These are phyloP conservation scores for Gigaspora rosea DNA, from an alignment of 192 early-diverging fungal genomes.

Conservation along the genomic window DNA sequence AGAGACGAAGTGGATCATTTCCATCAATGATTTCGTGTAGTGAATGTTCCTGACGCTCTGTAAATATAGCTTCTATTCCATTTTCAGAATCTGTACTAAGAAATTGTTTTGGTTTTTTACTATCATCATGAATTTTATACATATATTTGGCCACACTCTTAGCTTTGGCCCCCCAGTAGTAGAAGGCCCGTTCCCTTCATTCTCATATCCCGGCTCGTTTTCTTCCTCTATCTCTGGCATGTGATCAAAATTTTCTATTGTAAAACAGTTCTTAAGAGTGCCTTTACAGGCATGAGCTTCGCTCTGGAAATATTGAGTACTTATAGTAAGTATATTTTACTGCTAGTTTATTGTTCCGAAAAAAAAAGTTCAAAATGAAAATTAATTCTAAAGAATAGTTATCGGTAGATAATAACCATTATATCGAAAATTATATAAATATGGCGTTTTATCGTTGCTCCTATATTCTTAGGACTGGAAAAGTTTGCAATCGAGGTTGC, in stretches of 20 bases:
- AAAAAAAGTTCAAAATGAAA: too few relatives aligned
- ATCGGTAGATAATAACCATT: too few relatives aligned
- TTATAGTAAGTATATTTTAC: too few relatives aligned
- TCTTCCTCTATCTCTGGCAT: not conserved
- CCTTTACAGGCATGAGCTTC: too few relatives aligned
- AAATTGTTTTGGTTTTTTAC: not conserved
- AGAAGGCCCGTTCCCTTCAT: not conserved
- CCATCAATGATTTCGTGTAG: slow-evolving; percentile 15
- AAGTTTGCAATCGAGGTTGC: not conserved
- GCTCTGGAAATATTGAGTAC: too few relatives aligned
- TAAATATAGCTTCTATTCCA: not conserved
- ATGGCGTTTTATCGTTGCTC: not conserved
- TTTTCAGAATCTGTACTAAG: not conserved
- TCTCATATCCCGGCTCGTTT: not conserved
- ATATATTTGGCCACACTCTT: not conserved
- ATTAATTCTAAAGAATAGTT: too few relatives aligned
- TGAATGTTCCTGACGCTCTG: not conserved
- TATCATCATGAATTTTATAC: not conserved
- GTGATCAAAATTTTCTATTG: not conserved
- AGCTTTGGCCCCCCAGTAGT: not conserved
- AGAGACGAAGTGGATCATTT: not conserved
- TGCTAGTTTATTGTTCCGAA: too few relatives aligned
- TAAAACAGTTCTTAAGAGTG: too few relatives aligned
- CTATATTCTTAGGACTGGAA: not conserved
- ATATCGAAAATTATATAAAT: too few relatives aligned